Evolutionary conservation across 768 basidiomycete genomes (phyloP).

Genomic region (Kwoniella botswanensis): DNA sequence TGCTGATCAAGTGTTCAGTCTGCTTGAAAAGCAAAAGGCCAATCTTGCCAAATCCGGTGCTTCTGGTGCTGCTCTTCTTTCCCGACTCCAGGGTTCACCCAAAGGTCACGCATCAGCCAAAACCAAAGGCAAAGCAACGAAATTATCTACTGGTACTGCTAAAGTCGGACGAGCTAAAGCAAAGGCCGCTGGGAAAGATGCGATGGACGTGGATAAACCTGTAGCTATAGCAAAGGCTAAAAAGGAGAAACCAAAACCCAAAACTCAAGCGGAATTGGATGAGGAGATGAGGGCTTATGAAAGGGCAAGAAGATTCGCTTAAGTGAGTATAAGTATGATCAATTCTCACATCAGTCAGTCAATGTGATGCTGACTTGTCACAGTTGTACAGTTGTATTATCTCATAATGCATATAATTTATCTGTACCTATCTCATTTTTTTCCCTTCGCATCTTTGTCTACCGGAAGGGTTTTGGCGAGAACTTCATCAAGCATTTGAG

Average conservation of each 20-base stretch:
- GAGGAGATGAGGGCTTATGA: constrained; percentile 52
- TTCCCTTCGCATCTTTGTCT: constrained; percentile 24
- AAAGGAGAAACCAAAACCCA: constrained; percentile 29
- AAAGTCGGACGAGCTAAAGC: constrained; percentile 47
- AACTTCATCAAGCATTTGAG: constrained; percentile 46
- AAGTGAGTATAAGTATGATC: neutral
- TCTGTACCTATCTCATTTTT: neutral
- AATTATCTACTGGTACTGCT: constrained; percentile 10
- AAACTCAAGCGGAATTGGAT: constrained; percentile 51
- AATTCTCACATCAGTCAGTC: too few relatives aligned
- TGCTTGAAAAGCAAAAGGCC: constrained; percentile 45
- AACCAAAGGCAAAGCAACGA: constrained; percentile 20
- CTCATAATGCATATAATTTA: constrained; percentile 3
- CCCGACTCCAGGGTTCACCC: constrained; percentile 31
- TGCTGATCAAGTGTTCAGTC: constrained; percentile 10
- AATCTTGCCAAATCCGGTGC: constrained; percentile 29
- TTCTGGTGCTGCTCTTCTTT: constrained; percentile 35
- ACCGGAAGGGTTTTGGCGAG: constrained; percentile 39
- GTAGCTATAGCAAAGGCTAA: constrained; percentile 12
- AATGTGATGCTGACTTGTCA: constrained; percentile 1
- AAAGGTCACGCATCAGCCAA: constrained; percentile 24
- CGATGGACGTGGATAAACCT: constrained; percentile 44
- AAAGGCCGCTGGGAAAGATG: constrained; percentile 22
- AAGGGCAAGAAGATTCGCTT: constrained; percentile 41
- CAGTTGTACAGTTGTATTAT: neutral